phyloP scores from a whole-genome alignment of 2,329 filamentous ascomycete species.

The Daldinia sp. region DNA sequence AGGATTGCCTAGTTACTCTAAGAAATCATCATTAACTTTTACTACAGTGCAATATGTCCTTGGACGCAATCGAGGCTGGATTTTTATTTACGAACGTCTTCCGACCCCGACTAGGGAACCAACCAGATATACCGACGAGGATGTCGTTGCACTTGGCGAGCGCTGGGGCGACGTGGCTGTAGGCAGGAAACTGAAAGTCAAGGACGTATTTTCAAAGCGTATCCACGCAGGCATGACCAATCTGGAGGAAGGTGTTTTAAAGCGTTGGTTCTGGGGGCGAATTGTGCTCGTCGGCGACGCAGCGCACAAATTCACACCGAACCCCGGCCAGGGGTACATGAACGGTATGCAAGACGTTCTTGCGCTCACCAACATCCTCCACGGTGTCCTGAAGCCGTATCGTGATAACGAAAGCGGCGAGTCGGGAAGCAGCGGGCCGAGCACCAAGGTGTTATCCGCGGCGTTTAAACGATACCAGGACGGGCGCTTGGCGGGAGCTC shows the following conservation, averaged over 20 bases:
- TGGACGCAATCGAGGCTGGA: constrained; percentile 11
- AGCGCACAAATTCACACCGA: constrained; percentile 34
- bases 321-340: constrained; percentile 29
- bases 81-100: constrained; percentile 32
- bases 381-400: not conserved
- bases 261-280: constrained; percentile 28
- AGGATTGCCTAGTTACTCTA: no score
- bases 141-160: constrained; percentile 11
- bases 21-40: not conserved
- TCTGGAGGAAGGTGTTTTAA: constrained; percentile 33
- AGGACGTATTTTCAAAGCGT: constrained; percentile 20
- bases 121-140: constrained; percentile 21
- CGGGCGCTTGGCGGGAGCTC: not conserved
- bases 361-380: constrained; percentile 21
- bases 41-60: constrained; percentile 11
- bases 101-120: constrained; percentile 14
- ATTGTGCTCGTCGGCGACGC: constrained; percentile 35
- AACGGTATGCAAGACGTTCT: constrained; percentile 31
- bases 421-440: not conserved
- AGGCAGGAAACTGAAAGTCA: constrained; percentile 13
- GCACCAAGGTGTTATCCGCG: not conserved
- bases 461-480: constrained; percentile 24
- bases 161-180: constrained; percentile 16
- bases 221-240: constrained; percentile 24
- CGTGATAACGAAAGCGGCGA: not conserved